Conservation (phyloP, 1,139 yeast genomes). For the Spathaspora sp. region DNA sequence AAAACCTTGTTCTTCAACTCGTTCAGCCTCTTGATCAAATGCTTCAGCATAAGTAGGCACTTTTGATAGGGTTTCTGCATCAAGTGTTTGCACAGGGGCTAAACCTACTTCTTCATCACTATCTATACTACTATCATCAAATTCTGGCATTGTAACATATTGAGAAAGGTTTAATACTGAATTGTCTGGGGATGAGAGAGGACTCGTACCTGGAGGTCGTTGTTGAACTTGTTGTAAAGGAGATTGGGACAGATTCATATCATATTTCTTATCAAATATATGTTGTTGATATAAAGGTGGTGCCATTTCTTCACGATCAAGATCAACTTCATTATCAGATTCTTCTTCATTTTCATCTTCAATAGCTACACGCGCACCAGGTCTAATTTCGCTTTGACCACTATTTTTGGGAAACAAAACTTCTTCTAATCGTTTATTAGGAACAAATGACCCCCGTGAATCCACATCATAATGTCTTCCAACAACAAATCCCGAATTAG, state of each 20-base stretch:
- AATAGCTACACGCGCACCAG: slow-evolving; percentile 14
- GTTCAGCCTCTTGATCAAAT: slow-evolving; percentile 22
- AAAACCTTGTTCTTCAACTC: slow-evolving; percentile 17
- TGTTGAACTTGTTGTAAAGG: slow-evolving; percentile 42
- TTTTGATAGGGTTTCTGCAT: slow-evolving; percentile 16
- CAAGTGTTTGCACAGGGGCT: slow-evolving; percentile 3
- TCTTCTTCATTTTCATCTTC: slow-evolving; percentile 11
- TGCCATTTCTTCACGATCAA: slow-evolving; percentile 32
- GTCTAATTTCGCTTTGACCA: slow-evolving; percentile 15
- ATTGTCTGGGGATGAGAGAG: slow-evolving; percentile 19
- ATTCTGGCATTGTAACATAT: slow-evolving; percentile 28
- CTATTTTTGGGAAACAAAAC: slow-evolving; percentile 27
- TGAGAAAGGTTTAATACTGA: slow-evolving; percentile 21
- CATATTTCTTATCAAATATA: slow-evolving; percentile 36
- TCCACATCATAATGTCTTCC: slow-evolving; percentile 56
- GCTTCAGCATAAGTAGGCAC: slow-evolving; percentile 27
- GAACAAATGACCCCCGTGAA: slow-evolving; percentile 47
- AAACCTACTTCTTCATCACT: background rate
- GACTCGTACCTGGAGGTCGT: too few species aligned
- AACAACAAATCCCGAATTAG: slow-evolving; percentile 47
- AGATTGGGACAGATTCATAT: slow-evolving; percentile 34
- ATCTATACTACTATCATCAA: slow-evolving; percentile 10
- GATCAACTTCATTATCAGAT: slow-evolving; percentile 20
- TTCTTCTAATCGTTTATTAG: slow-evolving; percentile 33
- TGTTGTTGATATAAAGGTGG: slow-evolving; percentile 46